Percentiles rank a stretch among this genome's conserved stretches.
Conservation (phyloP, 345 rosid genomes). For the Schrenkiella parvula region DNA sequence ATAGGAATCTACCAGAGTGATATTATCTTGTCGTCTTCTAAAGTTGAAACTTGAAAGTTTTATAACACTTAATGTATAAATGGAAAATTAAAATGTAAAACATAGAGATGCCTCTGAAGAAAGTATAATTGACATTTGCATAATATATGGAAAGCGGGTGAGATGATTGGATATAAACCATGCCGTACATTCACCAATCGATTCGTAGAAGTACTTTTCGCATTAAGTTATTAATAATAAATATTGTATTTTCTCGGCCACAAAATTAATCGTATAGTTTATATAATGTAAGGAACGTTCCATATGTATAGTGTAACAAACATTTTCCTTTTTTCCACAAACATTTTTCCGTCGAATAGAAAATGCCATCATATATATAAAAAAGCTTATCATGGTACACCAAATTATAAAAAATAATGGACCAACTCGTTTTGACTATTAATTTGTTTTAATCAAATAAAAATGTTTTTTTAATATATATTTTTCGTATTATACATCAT, state of each 20-base stretch:
- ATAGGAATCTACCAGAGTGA: background rate
- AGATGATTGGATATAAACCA: constrained; percentile 11
- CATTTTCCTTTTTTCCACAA: background rate
- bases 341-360: no score
- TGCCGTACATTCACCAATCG: constrained; percentile 10
- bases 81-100: background rate
- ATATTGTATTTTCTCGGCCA: background rate
- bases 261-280: background rate
- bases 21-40: background rate
- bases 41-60: background rate
- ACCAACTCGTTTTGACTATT: no score
- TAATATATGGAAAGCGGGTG: background rate
- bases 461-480: no score
- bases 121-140: background rate
- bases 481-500: no score
- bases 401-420: no score
- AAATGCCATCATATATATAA: no score
- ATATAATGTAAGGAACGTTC: background rate
- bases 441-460: no score
- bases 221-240: background rate
- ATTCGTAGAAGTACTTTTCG: background rate
- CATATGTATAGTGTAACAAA: background rate
- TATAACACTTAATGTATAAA: background rate
- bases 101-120: background rate
- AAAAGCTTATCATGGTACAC: no score